Percentiles rank a stretch among this genome's conserved stretches.
These are phyloP conservation scores for Persicaria tinctoria DNA, from an alignment of 148 eudicot genomes.

Conservation along the genomic window DNA sequence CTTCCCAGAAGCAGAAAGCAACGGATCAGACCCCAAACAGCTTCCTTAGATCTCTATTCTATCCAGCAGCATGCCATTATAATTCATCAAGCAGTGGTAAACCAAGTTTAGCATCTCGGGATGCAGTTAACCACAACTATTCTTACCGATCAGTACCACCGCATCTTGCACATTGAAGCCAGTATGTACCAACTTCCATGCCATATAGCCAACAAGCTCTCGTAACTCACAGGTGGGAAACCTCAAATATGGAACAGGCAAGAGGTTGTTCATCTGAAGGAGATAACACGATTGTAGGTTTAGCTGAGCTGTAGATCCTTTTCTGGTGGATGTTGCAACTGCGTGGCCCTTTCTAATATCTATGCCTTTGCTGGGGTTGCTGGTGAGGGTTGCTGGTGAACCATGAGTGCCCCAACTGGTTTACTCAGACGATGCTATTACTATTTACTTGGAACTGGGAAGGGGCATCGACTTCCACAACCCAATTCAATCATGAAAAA, in stretches of 20 bases:
- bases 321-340: background rate
- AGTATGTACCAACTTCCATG: background rate
- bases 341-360: background rate
- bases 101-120: background rate
- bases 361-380: background rate
- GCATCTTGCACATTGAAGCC: background rate
- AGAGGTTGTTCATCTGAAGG: too few relatives aligned
- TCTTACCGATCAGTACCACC: background rate
- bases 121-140: background rate
- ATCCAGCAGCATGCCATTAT: background rate
- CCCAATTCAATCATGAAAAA: background rate
- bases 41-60: conserved; percentile 27
- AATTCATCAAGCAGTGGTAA: background rate
- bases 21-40: conserved; percentile 17
- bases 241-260: background rate
- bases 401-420: background rate
- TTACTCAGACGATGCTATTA: background rate
- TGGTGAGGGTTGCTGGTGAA: background rate
- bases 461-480: background rate
- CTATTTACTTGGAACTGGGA: background rate
- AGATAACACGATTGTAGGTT: background rate
- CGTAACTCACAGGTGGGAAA: background rate
- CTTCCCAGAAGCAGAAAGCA: conserved; percentile 17
- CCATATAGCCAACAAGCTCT: background rate
- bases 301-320: background rate